Base-by-base conservation (phyloP, 2,329 filamentous ascomycete genomes). In the Aureobasidium pullulans region DNA sequence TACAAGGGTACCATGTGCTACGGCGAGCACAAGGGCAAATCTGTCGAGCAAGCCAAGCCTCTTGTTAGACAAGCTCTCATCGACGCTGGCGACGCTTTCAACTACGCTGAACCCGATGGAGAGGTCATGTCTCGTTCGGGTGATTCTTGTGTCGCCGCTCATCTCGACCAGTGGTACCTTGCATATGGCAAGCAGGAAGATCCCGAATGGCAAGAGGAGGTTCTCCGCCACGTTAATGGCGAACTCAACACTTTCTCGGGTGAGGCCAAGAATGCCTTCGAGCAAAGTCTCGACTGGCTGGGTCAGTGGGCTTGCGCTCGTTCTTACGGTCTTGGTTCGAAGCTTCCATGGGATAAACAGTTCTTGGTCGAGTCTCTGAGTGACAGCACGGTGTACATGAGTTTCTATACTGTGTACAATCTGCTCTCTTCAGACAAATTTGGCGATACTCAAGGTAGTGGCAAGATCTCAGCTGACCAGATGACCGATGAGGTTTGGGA, bases 401-500 rank as follows among this genome's bases (percentile, higher is more conserved):
- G 85, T 8, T 90, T 89, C 76, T 90, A 90, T 64, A 72, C 71
- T 6, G 66, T 73, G 57, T 70, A 71, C 74, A 79, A 80, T 79
- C 11, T 86, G 81, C 72, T 87, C 80, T 75, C 85, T 76, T 84
- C 83, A 54, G 94, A 97, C 67, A 85, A 94, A 62, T 97, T 90
- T 66, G 94, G 94, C 56, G 84, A 85, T 66, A 81, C 84, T 47
- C 81, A 83, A 65, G 91, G 90, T 64, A 69, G 81, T 36, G 79
- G 85, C 56, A 83, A 87, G 63, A 81, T 97, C 65, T 83, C 81
- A 44, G 79, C 90, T 1, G 89, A 94, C 60, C 90, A 96, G 74
- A 92, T 97, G 87, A 90, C 82, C 8, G 92, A 96, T 65, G 90
- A 95, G 67, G 89, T 96, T 48, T 99, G 92, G 91, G 93, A 99